Evolutionary conservation across 2,329 filamentous ascomycete species (phyloP), one percentile per base, ranked within the genome.

Genomic region (Gaeumannomyces sp.): DNA sequence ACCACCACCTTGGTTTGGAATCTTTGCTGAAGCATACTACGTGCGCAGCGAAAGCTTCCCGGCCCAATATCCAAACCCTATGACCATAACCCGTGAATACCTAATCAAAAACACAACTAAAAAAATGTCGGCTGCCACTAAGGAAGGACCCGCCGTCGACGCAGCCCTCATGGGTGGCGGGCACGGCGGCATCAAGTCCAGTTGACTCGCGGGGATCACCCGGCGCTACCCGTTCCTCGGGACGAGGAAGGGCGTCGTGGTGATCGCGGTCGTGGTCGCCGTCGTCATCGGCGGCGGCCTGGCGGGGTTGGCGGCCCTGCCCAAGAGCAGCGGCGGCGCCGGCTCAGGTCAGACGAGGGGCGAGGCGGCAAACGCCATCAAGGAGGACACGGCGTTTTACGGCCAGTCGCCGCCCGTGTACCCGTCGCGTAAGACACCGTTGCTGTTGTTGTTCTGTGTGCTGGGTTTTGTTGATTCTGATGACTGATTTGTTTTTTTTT

Each of bases 321-420:
- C 53, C 28, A 64, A 38, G 62, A 31, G 45, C 66, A 64, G 64
- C 38, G 56, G 59, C 31, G 16, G 38, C 29, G 38, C 56, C 27
- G 5, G 27, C 25, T 59, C 13, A 10, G n/a, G 8, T 25, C 6
- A 11, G 4, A 50, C 13, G 8, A 50, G 25, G 13, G 29, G 27
- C 16, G 22, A 57, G 25, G 11, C 60, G n/a, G 19, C 50, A 29
- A 11, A 65, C 33, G 65, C 70, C 35, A 78, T 83, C 64, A 74
- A 69, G 4, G 73, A 76, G 57, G 79, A 84, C 67, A 67, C 71
- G 0, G 75, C 76, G 65, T 84, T 85, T 64, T 83, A 83, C 65
- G 82, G 81, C 53, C 73, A 78, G 67, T 83, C 81, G 11, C 79
- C 80, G 33, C 76, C 80, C 0, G 78, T 83, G 0, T 83, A 84